These are phyloP conservation scores for Prunus davidiana DNA, from an alignment of 306 rosid species.

Conservation along the genomic window DNA sequence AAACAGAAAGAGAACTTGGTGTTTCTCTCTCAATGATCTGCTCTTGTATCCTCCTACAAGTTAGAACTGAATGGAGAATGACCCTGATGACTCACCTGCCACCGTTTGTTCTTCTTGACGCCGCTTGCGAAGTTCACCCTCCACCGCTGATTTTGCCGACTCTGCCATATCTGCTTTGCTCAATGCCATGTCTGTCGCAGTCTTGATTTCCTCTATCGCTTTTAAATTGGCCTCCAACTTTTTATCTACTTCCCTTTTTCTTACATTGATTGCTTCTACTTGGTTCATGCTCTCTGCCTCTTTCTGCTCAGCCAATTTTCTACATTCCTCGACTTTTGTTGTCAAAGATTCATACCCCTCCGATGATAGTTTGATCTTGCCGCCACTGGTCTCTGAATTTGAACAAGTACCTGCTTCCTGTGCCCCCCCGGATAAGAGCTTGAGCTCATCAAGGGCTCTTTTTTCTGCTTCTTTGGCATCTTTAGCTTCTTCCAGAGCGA, in stretches of 20 bases:
- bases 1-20: not conserved
- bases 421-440: slow-evolving; percentile 30
- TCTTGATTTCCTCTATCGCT: slow-evolving; percentile 61
- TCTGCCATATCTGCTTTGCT: slow-evolving; percentile 64
- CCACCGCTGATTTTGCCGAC: slow-evolving; percentile 56
- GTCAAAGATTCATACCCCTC: slow-evolving; percentile 50
- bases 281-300: slow-evolving; percentile 45
- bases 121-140: slow-evolving; percentile 51
- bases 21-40: not conserved
- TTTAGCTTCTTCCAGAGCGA: slow-evolving; percentile 44
- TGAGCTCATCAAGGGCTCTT: slow-evolving; percentile 51
- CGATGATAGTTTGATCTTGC: slow-evolving; percentile 44
- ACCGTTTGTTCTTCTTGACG: slow-evolving; percentile 46
- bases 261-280: slow-evolving; percentile 34
- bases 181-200: slow-evolving; percentile 62
- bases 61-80: slow-evolving; percentile 3
- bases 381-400: slow-evolving; percentile 18
- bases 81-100: slow-evolving; percentile 17
- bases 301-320: slow-evolving; percentile 43
- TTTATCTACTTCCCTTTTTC: slow-evolving; percentile 43
- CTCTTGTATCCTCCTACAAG: not conserved
- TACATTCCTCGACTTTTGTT: slow-evolving; percentile 43
- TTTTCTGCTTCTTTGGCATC: slow-evolving; percentile 60
- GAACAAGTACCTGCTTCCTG: slow-evolving; percentile 8
- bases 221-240: slow-evolving; percentile 59